Base-by-base conservation (phyloP, 768 basidiomycete genomes). In the Boletus speciosus region DNA sequence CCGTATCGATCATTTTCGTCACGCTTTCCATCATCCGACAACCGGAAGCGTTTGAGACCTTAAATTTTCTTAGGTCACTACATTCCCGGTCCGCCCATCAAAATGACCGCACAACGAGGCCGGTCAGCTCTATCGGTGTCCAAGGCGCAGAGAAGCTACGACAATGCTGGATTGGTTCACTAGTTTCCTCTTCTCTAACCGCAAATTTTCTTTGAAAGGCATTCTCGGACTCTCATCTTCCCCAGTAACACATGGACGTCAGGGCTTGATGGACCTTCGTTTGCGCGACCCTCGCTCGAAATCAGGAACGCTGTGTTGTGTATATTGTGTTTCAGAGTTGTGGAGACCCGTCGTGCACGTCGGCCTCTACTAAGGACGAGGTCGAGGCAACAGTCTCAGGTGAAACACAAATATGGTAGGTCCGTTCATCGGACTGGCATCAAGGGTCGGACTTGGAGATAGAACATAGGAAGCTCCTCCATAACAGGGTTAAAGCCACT, bases 401-500 rank as follows among this genome's bases (percentile, higher is more conserved):
- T 16, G 25, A 29, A n/a, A 34, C 19, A 21, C 8, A 19, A 9
- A 25, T 40, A 34, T 23, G 32, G 47, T 29, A 27, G 9, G 56
- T 47, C 56, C 60, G 55, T 12, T 14, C 36, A 21, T 62, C 60
- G 55, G 59, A 52, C 10, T 16, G 44, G 19, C n/a, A 4, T 31
- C 51, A 46, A 58, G 60, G 55, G 59, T 51, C 54, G 2, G 9
- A 8, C 37, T 32, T n/a, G 34, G 25, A 37, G 6, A 40, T 21
- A 32, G 36, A 34, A 51, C 51, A 12, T 37, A 23, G 23, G 21
- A 7, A 29, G 10, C 11, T 39, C 21, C 32, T 51, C 41, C 45
- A 48, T 41, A 47, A 37, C 51, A 64, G 53, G 63, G 60, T 52
- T 31, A 8, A 34, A 40, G 37, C 19, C 43, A 53, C 51, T 55